These are phyloP conservation scores for Cladosporium phlei DNA, from an alignment of 2,329 filamentous ascomycete genomes.

Conservation along the genomic window DNA sequence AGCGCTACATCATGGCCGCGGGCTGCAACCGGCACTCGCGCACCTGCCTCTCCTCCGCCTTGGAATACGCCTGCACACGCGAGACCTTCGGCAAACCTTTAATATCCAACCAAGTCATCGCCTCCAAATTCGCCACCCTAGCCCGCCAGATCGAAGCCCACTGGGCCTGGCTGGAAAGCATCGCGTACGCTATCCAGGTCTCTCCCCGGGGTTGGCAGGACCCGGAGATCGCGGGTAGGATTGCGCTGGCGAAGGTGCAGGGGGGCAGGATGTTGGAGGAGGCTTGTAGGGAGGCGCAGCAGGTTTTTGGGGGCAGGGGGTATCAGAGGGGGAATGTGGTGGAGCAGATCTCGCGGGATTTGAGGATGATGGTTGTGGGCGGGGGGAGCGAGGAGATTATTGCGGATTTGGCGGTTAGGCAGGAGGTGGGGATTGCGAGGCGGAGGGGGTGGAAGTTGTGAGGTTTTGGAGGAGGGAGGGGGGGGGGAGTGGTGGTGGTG, in stretches of 20 bases:
- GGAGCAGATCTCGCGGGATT: conserved; percentile 51
- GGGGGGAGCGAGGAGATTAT: conserved; percentile 34
- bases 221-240: conserved; percentile 47
- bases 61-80: conserved; percentile 30
- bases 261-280: conserved; percentile 50
- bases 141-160: conserved; percentile 30
- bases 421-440: conserved; percentile 32
- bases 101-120: conserved; percentile 33
- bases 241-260: conserved; percentile 50
- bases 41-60: conserved; percentile 25
- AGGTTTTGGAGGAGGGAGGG: conserved; percentile 5
- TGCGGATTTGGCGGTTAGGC: conserved; percentile 30
- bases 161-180: conserved; percentile 30
- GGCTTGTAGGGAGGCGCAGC: conserved; percentile 52
- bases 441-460: conserved; percentile 44
- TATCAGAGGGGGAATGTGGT: conserved; percentile 49
- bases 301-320: conserved; percentile 50
- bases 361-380: conserved; percentile 43
- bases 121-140: conserved; percentile 29
- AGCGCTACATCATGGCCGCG: conserved; percentile 56
- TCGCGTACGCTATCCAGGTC: conserved; percentile 30
- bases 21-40: conserved; percentile 53
- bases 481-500: too few species aligned
- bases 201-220: conserved; percentile 28
- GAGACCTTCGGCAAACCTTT: conserved; percentile 33